Base-by-base conservation (phyloP, 73 alveolate genomes). In the Paramecium bursaria region DNA sequence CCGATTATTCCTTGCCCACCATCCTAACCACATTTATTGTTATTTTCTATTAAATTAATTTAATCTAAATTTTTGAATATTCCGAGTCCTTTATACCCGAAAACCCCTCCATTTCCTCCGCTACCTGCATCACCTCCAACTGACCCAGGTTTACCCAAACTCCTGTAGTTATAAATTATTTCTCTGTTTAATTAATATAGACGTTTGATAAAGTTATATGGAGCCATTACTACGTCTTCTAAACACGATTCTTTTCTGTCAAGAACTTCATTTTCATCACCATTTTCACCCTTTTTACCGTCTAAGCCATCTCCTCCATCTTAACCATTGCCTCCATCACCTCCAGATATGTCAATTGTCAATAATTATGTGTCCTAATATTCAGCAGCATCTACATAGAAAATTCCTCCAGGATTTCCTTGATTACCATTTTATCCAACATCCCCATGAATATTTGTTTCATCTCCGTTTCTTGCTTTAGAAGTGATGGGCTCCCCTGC, bases 251-350 rank as follows among this genome's bases (percentile, higher is more conserved):
- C 11, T 48, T 10, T 48, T 48, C 11, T 48, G 4, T 48, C 19
- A 4, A 4, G 3, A 4, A 48, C 15, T 15, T 3, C 3, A 15
- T 48, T 27, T 4, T 15, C 5, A 48, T 48, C 11, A 15, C 61
- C 61, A 48, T 48, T 27, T 3, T 9, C 11, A 15, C 61, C 61
- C 5, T 48, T 9, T 9, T 9, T 3, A 4, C 61, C 61, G 19
- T 48, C 19, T 48, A 4, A 10, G 15, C 61, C 61, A 48, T 48
- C 61, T 48, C 61, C 61, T 48, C 61, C 61, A 4, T 48, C 61
- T 48, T 48, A 48, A 27, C 61, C 61, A 4, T 48, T 10, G 19
- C 61, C 61, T 48, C 61, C 61, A 3, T 48, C 61, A 15, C 61
- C 61, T 3, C 61, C 61, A 48, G 6, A 15, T 4, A 48, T 10